Conservation (phyloP, 1,284 basidiomycete species). For the Ceratobasidium sp. region DNA sequence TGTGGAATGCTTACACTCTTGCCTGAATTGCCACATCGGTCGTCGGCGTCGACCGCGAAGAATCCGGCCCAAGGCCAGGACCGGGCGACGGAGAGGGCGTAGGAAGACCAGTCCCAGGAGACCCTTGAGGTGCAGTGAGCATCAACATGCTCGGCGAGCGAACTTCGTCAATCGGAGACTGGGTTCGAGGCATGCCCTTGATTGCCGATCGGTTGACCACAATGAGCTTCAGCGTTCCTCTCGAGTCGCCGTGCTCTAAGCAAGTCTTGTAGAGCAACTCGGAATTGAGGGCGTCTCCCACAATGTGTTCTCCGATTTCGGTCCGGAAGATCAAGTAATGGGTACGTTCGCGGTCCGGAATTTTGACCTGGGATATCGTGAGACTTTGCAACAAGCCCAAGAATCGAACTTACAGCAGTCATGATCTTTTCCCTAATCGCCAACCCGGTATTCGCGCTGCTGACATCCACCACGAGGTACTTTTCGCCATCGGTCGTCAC, state of each 20-base stretch:
- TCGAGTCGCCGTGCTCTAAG: constrained; percentile 24
- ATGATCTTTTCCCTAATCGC: constrained; percentile 30
- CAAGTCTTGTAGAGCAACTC: constrained; percentile 32
- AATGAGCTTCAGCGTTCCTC: constrained; percentile 18
- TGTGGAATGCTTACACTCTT: background rate
- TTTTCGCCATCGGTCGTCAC: constrained; percentile 31
- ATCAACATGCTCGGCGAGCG: constrained; percentile 15
- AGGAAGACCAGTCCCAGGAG: constrained; percentile 23
- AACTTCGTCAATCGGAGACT: background rate
- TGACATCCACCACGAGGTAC: constrained; percentile 24
- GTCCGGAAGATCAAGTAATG: constrained; percentile 31
- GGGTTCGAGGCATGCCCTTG: constrained; percentile 3
- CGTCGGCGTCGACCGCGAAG: constrained; percentile 6
- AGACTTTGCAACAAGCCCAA: background rate
- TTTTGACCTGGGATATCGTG: constrained; percentile 7
- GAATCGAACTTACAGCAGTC: constrained; percentile 17
- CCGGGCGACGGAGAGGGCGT: constrained; percentile 26
- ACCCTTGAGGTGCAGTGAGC: constrained; percentile 4
- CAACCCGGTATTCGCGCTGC: constrained; percentile 12
- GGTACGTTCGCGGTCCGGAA: constrained; percentile 29
- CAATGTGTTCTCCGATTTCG: constrained; percentile 29
- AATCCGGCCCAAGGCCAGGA: constrained; percentile 8
- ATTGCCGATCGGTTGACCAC: constrained; percentile 11
- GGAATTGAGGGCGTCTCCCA: constrained; percentile 28
- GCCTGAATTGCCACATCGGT: constrained; percentile 28